A percentile compares a stretch with the other conserved stretches of the same genome.
These are phyloP conservation scores for Rhizopus microsporus DNA, from an alignment of 371 early-diverging fungal species.

Conservation along the genomic window DNA sequence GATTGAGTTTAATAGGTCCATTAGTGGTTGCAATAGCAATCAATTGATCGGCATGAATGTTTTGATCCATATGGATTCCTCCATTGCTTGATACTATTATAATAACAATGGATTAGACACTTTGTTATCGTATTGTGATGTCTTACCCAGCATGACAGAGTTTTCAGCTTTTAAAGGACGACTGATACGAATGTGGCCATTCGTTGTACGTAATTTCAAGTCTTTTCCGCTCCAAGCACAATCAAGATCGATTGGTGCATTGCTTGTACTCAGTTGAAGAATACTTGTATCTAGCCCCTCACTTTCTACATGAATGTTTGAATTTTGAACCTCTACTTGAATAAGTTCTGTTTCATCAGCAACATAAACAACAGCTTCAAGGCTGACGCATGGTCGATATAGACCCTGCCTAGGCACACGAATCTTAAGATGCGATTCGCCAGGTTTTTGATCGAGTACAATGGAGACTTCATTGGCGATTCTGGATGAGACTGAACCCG, in stretches of 20 bases:
- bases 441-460: neutral
- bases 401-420: neutral
- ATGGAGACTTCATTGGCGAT: neutral
- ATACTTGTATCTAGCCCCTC: neutral
- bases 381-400: neutral
- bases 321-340: neutral
- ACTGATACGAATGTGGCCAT: neutral
- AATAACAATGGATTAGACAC: no score
- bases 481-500: slow-evolving; percentile 1
- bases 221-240: neutral
- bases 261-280: neutral
- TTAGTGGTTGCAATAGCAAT: neutral
- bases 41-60: neutral
- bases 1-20: neutral
- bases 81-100: neutral
- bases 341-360: neutral
- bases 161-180: neutral
- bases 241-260: neutral
- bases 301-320: slow-evolving; percentile 2
- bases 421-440: neutral
- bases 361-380: slow-evolving; percentile 1
- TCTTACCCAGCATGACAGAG: neutral
- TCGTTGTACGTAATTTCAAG: neutral
- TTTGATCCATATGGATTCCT: neutral
- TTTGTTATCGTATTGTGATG: neutral